Evolutionary conservation across 257 asterid species (phyloP).

Genomic region (Nicotiana knightiana): DNA sequence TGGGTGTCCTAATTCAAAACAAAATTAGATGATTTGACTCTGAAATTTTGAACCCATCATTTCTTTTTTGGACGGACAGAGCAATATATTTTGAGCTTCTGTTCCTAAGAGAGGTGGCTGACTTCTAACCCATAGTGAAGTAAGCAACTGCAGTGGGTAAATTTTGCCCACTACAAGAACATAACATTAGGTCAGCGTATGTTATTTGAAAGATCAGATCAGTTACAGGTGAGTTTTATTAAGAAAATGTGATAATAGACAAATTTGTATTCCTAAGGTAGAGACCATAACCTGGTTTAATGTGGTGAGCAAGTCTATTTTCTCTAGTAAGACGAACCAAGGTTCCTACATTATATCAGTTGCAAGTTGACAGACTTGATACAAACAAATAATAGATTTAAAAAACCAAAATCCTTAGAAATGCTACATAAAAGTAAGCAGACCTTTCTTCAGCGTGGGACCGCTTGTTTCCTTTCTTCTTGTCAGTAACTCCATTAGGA

Average conservation of each 20-base stretch:
- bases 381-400: background rate
- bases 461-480: constrained; percentile 79
- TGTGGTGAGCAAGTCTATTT: background rate
- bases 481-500: constrained; percentile 67
- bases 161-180: background rate
- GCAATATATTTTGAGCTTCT: background rate
- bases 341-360: background rate
- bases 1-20: background rate
- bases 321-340: background rate
- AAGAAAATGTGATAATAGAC: background rate
- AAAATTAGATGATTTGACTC: background rate
- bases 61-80: background rate
- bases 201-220: background rate
- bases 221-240: background rate
- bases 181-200: background rate
- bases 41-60: background rate
- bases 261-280: background rate
- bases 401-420: background rate
- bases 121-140: background rate
- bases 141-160: background rate
- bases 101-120: no score
- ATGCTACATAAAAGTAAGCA: constrained; percentile 8
- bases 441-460: constrained; percentile 79
- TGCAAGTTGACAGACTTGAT: background rate
- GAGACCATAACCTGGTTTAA: background rate